Evolutionary conservation across 768 basidiomycete species (phyloP).

Genomic region (Tricholoma matsutake): DNA sequence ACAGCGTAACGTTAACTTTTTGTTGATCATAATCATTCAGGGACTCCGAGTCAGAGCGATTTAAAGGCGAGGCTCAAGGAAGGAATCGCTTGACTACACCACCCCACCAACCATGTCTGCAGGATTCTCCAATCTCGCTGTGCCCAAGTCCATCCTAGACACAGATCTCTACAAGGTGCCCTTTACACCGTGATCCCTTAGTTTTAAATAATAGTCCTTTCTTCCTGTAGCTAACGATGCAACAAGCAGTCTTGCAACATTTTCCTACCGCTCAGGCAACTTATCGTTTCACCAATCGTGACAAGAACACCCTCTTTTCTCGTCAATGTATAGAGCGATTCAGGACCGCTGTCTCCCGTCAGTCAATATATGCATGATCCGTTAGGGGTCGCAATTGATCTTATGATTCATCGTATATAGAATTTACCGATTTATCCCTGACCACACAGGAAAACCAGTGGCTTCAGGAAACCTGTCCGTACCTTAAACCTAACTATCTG

Average conservation of each 20-base stretch:
- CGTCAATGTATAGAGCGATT: conserved; percentile 61
- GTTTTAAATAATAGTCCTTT: conserved; percentile 2
- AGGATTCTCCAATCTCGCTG: conserved; percentile 23
- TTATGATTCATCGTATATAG: conserved; percentile 36
- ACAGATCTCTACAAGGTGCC: conserved; percentile 91
- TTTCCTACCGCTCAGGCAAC: conserved; percentile 70
- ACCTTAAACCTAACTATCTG: conserved; percentile 69
- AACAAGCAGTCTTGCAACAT: conserved; percentile 79
- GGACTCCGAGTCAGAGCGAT: not conserved
- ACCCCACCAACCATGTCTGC: conserved; percentile 32
- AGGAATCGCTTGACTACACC: not conserved
- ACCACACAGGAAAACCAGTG: conserved; percentile 61
- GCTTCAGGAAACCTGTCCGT: conserved; percentile 70
- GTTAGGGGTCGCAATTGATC: not conserved
- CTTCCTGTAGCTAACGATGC: conserved; percentile 82
- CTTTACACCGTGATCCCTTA: not conserved
- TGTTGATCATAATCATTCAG: not conserved
- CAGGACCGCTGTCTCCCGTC: conserved; percentile 52
- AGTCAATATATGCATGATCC: conserved; percentile 19
- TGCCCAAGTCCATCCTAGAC: conserved; percentile 71
- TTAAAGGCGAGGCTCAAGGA: not conserved
- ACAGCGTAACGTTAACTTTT: not conserved
- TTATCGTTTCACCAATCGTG: conserved; percentile 83
- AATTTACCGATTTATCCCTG: conserved; percentile 61
- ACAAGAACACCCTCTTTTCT: conserved; percentile 61